These are phyloP conservation scores for Nitzschia putrida DNA, from an alignment of 108 stramenopile genomes.

Conservation along the genomic window DNA sequence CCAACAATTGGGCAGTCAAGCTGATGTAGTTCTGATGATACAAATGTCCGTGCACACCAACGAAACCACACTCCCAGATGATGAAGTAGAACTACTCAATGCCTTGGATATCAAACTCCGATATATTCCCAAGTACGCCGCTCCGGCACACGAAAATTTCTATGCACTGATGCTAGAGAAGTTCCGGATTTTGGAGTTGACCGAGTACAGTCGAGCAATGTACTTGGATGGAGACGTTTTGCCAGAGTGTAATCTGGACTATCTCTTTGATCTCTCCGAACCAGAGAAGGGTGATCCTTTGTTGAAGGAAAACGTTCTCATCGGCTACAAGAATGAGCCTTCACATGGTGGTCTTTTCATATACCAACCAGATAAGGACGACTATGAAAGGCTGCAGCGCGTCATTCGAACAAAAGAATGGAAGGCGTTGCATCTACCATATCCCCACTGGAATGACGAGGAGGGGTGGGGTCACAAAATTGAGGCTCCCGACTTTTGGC, in stretches of 20 bases:
- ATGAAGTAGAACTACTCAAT: not conserved
- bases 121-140: not conserved
- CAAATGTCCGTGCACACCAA: not conserved
- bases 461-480: slow-evolving; percentile 13
- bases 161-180: slow-evolving; percentile 40
- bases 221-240: slow-evolving; percentile 70
- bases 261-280: slow-evolving; percentile 33
- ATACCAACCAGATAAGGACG: not conserved
- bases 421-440: not conserved
- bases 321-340: slow-evolving; percentile 1
- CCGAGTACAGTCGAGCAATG: slow-evolving; percentile 60
- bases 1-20: slow-evolving; percentile 22
- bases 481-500: slow-evolving; percentile 3
- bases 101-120: not conserved
- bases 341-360: slow-evolving; percentile 6
- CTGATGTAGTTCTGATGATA: slow-evolving; percentile 10
- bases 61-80: not conserved
- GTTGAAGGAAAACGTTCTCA: not conserved
- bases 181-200: slow-evolving; percentile 50
- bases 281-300: not conserved
- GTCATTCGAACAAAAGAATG: not conserved
- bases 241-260: slow-evolving; percentile 59
- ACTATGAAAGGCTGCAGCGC: not conserved
- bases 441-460: slow-evolving; percentile 10
- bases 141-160: slow-evolving; percentile 11